Evolutionary conservation across 1,284 basidiomycete species (phyloP).

Genomic region (Takashimella koratensis): DNA sequence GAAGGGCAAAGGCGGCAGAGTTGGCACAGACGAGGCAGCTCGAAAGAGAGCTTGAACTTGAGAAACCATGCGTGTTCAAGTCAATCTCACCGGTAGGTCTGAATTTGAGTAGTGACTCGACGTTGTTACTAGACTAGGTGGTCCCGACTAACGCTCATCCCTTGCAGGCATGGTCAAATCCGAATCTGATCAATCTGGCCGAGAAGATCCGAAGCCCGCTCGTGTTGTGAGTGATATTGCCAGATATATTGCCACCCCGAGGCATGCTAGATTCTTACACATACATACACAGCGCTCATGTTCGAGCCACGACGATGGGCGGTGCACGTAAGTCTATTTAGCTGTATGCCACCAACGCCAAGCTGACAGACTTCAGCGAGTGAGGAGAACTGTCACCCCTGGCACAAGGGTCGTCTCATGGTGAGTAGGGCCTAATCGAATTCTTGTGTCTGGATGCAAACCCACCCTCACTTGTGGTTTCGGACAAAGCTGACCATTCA

Average conservation of each 20-base stretch:
- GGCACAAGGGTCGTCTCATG: constrained; percentile 82
- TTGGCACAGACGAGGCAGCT: constrained; percentile 26
- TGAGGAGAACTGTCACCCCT: constrained; percentile 91
- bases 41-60: constrained; percentile 66
- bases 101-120: not conserved
- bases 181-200: constrained; percentile 79
- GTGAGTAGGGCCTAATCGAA: constrained; percentile 51
- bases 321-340: constrained; percentile 43
- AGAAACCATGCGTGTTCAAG: constrained; percentile 91
- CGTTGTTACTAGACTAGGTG: not conserved
- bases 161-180: constrained; percentile 86
- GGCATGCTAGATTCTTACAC: too few species aligned
- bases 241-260: not conserved
- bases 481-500: constrained; percentile 4
- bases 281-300: constrained; percentile 65
- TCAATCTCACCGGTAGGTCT: constrained; percentile 81
- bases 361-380: constrained; percentile 68
- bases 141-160: constrained; percentile 1
- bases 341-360: too few species aligned
- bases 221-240: constrained; percentile 66
- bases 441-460: not conserved
- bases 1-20: constrained; percentile 12
- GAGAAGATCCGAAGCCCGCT: constrained; percentile 93
- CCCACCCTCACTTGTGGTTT: not conserved
- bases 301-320: constrained; percentile 71